These are phyloP conservation scores for Entomortierella chlamydospora DNA, from an alignment of 192 early-diverging fungal genomes.

Conservation along the genomic window DNA sequence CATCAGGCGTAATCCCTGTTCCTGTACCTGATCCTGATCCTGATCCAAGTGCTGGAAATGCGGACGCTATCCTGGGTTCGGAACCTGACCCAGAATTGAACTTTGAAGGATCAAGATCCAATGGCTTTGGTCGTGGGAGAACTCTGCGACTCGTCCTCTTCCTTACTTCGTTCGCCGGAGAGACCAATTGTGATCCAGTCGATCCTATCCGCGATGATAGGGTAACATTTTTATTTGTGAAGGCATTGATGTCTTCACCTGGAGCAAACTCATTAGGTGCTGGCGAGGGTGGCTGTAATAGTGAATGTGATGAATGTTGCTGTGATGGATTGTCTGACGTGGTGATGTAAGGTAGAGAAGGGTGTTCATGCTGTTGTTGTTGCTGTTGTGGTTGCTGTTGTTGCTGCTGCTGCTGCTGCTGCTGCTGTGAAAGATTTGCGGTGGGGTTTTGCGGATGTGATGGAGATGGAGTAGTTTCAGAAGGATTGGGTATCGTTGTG, in stretches of 20 bases:
- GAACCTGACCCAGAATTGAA: conserved; percentile 11
- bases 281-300: background rate
- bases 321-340: background rate
- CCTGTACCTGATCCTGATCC: conserved; percentile 1
- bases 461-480: background rate
- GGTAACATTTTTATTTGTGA: conserved; percentile 8
- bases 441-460: background rate
- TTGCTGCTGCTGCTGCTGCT: background rate
- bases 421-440: background rate
- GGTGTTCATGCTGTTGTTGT: background rate
- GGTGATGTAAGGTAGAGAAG: background rate
- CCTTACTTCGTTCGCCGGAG: conserved; percentile 37
- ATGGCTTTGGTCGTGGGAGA: conserved; percentile 24
- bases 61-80: conserved; percentile 5
- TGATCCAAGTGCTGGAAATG: conserved; percentile 2
- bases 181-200: conserved; percentile 43
- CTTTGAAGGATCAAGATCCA: conserved; percentile 30
- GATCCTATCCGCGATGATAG: conserved; percentile 37
- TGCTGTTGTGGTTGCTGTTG: conserved; percentile 5
- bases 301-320: background rate
- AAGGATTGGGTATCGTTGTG: background rate
- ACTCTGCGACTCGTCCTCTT: conserved; percentile 40
- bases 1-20: background rate
- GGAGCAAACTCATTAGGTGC: conserved; percentile 15
- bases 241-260: conserved; percentile 27